These are phyloP conservation scores for Ascoidea tarda DNA, from an alignment of 805 yeast genomes.

Conservation along the genomic window DNA sequence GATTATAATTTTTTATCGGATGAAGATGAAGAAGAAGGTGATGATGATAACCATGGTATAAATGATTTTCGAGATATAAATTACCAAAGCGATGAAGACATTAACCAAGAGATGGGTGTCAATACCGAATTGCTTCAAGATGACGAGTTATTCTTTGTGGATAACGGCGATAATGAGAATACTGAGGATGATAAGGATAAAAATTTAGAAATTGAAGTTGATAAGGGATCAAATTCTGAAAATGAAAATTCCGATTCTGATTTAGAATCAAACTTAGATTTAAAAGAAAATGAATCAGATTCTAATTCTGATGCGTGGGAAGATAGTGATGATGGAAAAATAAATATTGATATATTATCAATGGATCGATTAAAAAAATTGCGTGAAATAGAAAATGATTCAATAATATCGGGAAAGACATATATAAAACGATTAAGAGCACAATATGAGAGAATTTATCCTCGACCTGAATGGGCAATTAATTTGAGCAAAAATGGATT, in stretches of 20 bases:
- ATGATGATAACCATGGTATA: constrained; percentile 29
- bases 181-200: constrained; percentile 7
- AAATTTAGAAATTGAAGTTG: constrained; percentile 18
- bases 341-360: constrained; percentile 42
- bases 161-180: constrained; percentile 23
- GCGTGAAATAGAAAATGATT: constrained; percentile 44
- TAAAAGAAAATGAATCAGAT: constrained; percentile 20
- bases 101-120: constrained; percentile 19
- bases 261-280: constrained; percentile 22
- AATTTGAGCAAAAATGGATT: constrained; percentile 16
- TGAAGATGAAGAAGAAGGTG: constrained; percentile 14
- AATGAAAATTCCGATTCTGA: constrained; percentile 19
- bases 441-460: constrained; percentile 62
- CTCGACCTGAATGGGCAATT: constrained; percentile 73
- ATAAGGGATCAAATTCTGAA: constrained; percentile 18
- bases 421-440: constrained; percentile 53
- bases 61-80: constrained; percentile 20
- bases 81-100: constrained; percentile 17
- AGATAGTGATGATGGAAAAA: constrained; percentile 82
- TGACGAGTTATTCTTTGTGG: constrained; percentile 40
- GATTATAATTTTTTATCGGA: constrained; percentile 19
- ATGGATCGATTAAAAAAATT: constrained; percentile 58
- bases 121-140: constrained; percentile 23
- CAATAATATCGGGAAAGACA: constrained; percentile 38
- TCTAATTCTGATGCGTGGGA: constrained; percentile 48